Percentiles rank a stretch among this genome's conserved stretches.
Conservation (phyloP, 352 stramenopile species). For the Phytophthora pisi region DNA sequence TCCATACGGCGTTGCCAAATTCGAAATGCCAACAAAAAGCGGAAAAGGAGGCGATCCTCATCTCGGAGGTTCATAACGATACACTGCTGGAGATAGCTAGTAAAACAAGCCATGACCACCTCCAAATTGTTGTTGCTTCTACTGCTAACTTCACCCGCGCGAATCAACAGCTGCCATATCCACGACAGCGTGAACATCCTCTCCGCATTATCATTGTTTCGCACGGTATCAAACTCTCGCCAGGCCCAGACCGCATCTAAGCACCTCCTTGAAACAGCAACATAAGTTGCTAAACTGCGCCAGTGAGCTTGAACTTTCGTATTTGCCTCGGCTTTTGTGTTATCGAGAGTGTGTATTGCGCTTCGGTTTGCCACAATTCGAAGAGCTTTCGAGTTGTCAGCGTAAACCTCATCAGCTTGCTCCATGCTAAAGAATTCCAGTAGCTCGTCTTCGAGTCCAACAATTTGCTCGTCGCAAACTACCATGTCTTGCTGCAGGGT, state of each 20-base stretch:
- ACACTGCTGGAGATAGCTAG: constrained; percentile 22
- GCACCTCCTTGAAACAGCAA: constrained; percentile 33
- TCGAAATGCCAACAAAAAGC: constrained; percentile 45
- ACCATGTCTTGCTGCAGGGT: constrained; percentile 53
- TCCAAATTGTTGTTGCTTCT: constrained; percentile 26
- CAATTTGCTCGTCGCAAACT: constrained; percentile 59
- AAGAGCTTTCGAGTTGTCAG: constrained; percentile 54
- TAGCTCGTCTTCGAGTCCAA: constrained; percentile 62
- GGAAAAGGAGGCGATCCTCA: constrained; percentile 39
- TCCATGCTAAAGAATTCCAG: constrained; percentile 64
- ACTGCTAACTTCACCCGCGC: constrained; percentile 24
- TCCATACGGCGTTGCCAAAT: constrained; percentile 37
- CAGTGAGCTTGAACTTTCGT: constrained; percentile 45
- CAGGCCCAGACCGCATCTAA: constrained; percentile 45
- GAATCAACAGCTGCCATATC: constrained; percentile 49
- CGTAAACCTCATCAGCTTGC: constrained; percentile 43
- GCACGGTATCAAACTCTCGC: constrained; percentile 33
- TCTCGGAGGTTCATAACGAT: constrained; percentile 38
- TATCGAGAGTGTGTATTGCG: constrained; percentile 50
- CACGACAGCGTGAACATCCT: constrained; percentile 23
- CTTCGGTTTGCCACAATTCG: constrained; percentile 69
- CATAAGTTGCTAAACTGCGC: constrained; percentile 28
- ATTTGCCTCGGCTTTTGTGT: constrained; percentile 42
- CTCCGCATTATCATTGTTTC: neutral
- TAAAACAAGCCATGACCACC: constrained; percentile 30